Evolutionary conservation across 2,329 filamentous ascomycete genomes (phyloP).

Genomic region (Phaeosphaeriaceae sp.): DNA sequence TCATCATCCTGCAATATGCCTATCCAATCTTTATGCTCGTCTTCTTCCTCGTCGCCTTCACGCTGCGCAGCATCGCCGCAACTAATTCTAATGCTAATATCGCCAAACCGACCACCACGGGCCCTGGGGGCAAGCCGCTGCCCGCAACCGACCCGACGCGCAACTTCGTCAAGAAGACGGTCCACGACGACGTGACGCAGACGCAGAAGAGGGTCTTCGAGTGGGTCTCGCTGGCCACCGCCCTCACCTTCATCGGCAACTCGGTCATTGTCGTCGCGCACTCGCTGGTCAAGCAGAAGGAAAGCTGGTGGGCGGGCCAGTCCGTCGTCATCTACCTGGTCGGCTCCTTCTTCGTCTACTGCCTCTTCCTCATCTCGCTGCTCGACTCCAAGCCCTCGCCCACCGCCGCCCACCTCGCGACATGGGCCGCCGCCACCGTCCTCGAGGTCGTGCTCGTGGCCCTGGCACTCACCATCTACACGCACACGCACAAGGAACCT

Average conservation of each 20-base stretch:
- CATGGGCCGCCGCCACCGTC: conserved; percentile 77
- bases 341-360: conserved; percentile 85
- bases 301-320: conserved; percentile 84
- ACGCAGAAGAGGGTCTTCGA: conserved; percentile 75
- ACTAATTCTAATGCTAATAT: conserved; percentile 54
- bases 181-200: conserved; percentile 66
- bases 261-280: conserved; percentile 76
- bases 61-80: conserved; percentile 65
- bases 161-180: conserved; percentile 54
- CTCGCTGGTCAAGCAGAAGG: conserved; percentile 69
- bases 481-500: conserved; percentile 69
- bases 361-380: conserved; percentile 84
- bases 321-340: conserved; percentile 80
- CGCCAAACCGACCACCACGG: conserved; percentile 62
- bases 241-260: conserved; percentile 78
- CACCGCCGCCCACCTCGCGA: conserved; percentile 76
- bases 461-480: conserved; percentile 73
- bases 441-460: conserved; percentile 77
- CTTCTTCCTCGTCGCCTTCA: conserved; percentile 69
- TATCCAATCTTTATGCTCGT: conserved; percentile 70
- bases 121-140: conserved; percentile 88
- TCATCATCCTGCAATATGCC: conserved; percentile 59
- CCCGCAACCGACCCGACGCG: conserved; percentile 65
- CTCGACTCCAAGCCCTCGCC: conserved; percentile 84
- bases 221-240: conserved; percentile 73